Evolutionary conservation across 169 alveolate genomes (phyloP), one percentile per base, ranked within the genome.

Genomic region (Plasmodium vivax): DNA sequence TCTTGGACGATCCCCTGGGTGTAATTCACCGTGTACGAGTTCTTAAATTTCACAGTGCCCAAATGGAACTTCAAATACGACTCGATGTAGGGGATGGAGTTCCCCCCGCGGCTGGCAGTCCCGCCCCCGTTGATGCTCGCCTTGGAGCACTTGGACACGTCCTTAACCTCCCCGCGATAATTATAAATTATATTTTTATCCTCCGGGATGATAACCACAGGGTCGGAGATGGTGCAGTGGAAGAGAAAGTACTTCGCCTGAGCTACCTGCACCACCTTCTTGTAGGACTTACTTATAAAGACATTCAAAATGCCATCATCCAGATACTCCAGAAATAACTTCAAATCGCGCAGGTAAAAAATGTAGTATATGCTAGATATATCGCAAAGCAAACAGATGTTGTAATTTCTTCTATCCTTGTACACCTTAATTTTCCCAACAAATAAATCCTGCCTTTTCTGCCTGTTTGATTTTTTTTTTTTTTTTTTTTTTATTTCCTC

Each of bases 221-320:
- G 95, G 82, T 92, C 92, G 34, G 73, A 23, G 30, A 92, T 62
- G 14, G 92, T 92, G 45, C 83, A 92, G 41, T 62, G 51, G 23
- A 92, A 92, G 75, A 92, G 79, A 92, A 92, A 92, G 36, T 92
- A 92, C 56, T 92, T 92, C 34, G 92, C 79, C 47, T 92, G 95
- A n/a, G 98, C 98, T 10, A 95, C 98, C 74, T 96, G 97, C 30
- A 96, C 97, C 32, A 97, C 98, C 81, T 96, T 97, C 91, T 96
- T 96, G 83, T 96, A 96, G 54, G 98, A 97, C 54, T 94, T 94
- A 77, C 97, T 93, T 62, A 97, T 94, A 84, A 97, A 95, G 30
- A 96, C 98, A 82, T 96, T 97, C 87, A 97, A 92, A 27, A 97
- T 97, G 47, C 98, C 98, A 81, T 97, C 98, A 38, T 96, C 96